Conservation (phyloP, 176 grass and related monocot species). For the Zoysia japonica region DNA sequence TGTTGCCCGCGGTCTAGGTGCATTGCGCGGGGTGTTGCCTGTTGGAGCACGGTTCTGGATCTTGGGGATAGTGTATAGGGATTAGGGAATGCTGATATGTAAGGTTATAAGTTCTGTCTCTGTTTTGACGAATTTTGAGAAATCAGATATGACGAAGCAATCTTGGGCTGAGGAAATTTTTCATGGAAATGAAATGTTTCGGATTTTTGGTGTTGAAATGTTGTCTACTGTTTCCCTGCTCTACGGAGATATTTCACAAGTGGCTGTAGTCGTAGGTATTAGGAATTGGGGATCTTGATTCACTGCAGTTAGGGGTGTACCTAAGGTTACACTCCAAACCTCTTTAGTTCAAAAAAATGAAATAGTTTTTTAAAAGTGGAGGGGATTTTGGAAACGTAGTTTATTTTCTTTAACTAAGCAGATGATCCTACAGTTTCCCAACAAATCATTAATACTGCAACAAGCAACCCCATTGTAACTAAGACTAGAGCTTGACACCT, state of each 20-base stretch:
- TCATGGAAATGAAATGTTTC: not conserved
- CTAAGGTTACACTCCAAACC: too few species aligned
- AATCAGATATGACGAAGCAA: not conserved
- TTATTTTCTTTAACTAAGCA: too few species aligned
- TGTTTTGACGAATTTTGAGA: constrained; percentile 2
- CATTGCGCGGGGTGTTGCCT: not conserved
- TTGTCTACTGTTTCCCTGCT: not conserved
- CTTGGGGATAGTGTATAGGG: not conserved
- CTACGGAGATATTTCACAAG: not conserved
- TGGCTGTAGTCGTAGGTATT: not conserved
- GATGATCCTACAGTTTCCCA: too few species aligned
- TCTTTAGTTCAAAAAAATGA: too few species aligned
- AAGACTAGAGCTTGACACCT: not conserved
- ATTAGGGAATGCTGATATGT: not conserved
- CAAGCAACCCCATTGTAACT: not conserved
- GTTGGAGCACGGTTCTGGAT: not conserved
- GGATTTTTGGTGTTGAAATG: not conserved
- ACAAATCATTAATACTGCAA: too few species aligned
- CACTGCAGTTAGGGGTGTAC: not conserved
- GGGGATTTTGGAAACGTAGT: too few species aligned
- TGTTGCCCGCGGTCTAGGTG: not conserved
- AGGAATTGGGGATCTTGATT: not conserved
- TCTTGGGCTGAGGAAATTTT: not conserved
- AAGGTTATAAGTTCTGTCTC: not conserved
- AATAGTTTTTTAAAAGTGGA: too few species aligned